Evolutionary conservation across 768 basidiomycete species (phyloP), one percentile per base, ranked within the genome.

Genomic region (Artomyces pyxidatus): DNA sequence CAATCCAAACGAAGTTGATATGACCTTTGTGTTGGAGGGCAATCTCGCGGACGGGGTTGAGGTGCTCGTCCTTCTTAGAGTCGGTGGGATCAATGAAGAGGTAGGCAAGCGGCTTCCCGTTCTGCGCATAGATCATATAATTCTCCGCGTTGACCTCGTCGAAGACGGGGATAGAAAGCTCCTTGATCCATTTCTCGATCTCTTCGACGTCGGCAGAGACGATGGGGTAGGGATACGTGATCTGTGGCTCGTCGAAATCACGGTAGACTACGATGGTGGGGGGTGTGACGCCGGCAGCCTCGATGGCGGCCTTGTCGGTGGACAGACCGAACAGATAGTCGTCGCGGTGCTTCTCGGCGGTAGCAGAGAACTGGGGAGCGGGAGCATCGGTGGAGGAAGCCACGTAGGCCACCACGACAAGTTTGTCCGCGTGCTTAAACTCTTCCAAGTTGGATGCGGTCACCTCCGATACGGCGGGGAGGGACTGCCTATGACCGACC

Each of bases 1-100:
- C 96, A 59, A 99, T 98, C 83, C 85, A 95, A 53, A 98, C 95
- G 65, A 97, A 96, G 82, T 96, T 96, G 64, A 98, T 61, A 69
- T 89, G 83, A 59, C 81, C 77, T 69, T 88, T 91, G 74, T 79
- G 80, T 62, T 83, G 79, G 45, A 80, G 71, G 6, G 96, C 96
- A 45, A 95, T 65, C 8, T 90, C 83, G 58, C 74, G 80, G 57
- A 97, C 63, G 35, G 73, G 66, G 22, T 81, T 80, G 54, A 95
- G 77, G 42, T 83, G 66, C 26, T 72, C 71, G 12, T 88, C 76
- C 57, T 78, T 82, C 51, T 74, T 72, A 55, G 80, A 77, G 51
- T 78, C 74, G 38, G 76, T 65, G 26, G 94, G 85, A 65, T 97
- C 92, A 58, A 94, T 60, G 73, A 99, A 99, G 58, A 96, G 76